These are phyloP conservation scores for Candida railenensis DNA, from an alignment of 805 yeast genomes.

Conservation along the genomic window DNA sequence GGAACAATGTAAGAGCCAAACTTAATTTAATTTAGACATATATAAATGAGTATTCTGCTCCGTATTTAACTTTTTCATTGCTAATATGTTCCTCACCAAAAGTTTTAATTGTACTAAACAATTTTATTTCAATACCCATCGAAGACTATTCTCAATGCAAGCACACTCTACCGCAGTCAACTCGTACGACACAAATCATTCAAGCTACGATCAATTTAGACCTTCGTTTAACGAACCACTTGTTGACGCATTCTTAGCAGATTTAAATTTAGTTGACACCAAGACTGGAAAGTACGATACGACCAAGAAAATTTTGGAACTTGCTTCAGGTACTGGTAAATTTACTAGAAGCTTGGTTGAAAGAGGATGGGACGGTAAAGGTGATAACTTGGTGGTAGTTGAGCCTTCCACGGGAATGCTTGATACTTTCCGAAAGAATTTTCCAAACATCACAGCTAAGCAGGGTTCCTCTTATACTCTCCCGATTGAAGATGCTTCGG, in stretches of 20 bases:
- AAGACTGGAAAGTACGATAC: constrained; percentile 11
- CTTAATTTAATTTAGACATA: too few relatives aligned
- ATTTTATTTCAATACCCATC: background rate
- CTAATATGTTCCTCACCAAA: background rate
- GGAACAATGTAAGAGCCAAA: too few relatives aligned
- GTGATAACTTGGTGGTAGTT: constrained; percentile 39
- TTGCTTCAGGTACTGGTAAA: constrained; percentile 67
- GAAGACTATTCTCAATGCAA: background rate
- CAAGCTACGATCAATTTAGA: constrained; percentile 49
- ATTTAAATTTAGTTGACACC: constrained; percentile 25
- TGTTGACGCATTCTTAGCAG: constrained; percentile 42
- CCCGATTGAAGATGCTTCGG: constrained; percentile 43
- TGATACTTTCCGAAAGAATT: constrained; percentile 41
- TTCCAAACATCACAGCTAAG: constrained; percentile 40
- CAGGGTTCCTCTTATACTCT: constrained; percentile 45
- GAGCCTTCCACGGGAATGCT: constrained; percentile 64
- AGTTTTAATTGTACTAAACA: background rate
- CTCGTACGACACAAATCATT: constrained; percentile 54
- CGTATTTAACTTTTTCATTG: too few relatives aligned
- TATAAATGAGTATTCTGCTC: too few relatives aligned
- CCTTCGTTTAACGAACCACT: constrained; percentile 46
- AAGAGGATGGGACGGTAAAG: constrained; percentile 29
- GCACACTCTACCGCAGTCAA: constrained; percentile 39
- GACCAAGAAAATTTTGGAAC: constrained; percentile 38
- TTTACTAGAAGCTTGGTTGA: constrained; percentile 47